Evolutionary conservation across 2,329 filamentous ascomycete species (phyloP), one percentile per base, ranked within the genome.

Genomic region (Scortechinia acanthostroma): DNA sequence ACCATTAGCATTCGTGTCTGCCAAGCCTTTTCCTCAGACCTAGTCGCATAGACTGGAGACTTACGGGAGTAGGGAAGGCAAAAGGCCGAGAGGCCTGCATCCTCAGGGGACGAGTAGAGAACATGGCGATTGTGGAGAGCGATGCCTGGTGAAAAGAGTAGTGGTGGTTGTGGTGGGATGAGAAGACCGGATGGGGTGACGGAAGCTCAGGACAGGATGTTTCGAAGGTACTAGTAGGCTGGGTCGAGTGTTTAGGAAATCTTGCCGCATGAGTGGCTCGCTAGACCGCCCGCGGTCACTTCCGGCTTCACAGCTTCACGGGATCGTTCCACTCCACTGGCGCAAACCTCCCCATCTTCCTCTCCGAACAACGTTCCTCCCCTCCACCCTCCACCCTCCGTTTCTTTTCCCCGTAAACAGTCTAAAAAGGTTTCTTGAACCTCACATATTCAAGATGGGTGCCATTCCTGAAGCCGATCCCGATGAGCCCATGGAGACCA

Each of bases 401-500:
- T 40, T 19, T 6, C 35, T 17, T n/a, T 10, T 30, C 10, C n/a
- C n/a, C 25, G 10, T 40, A 10, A 40, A 40, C 10, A 13, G 35
- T 10, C n/a, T 30, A 10, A 10, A 10, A 10, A 10, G n/a, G 25
- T 30, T 30, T n/a, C n/a, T 30, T 30, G 20, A 40, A 17, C 6
- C 6, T 6, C 35, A 10, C 35, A 6, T 40, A 6, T 13, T 40
- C 35, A 40, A 40, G 60, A 64, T 65, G 62, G 70, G 70, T 79
- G 91, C 73, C 59, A 98, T 98, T 91, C 86, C 90, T 68, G 88
- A 94, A 73, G 85, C 88, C 61, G 88, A 88, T 64, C 84, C 88
- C 62, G 35, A 40, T 40, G 87, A 95, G 69, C 77, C 77, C 69
- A 76, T 78, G 10, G 35, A 10, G 57, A 96, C 91, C 74, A 98